These are phyloP conservation scores for Eucalyptus coolabah DNA, from an alignment of 345 rosid genomes.

Conservation along the genomic window DNA sequence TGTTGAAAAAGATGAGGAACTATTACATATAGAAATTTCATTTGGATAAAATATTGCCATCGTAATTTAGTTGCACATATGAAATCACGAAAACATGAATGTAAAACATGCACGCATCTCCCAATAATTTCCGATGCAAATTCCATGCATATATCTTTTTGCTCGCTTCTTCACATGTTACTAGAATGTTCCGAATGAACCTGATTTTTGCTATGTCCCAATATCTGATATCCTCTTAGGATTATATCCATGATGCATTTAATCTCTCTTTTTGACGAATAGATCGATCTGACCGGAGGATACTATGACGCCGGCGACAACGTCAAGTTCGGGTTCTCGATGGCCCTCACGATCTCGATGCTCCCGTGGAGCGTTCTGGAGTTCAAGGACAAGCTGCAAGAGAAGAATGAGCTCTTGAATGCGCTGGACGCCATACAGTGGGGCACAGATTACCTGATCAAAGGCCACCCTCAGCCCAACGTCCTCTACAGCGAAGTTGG, in stretches of 20 bases:
- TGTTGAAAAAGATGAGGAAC: background rate
- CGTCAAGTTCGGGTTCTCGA: conserved; percentile 61
- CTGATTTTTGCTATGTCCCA: background rate
- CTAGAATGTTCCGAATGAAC: background rate
- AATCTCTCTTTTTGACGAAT: background rate
- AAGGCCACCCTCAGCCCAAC: conserved; percentile 35
- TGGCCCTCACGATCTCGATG: conserved; percentile 58
- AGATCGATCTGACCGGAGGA: conserved; percentile 65
- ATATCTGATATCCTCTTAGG: background rate
- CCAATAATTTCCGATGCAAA: background rate
- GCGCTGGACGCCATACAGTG: conserved; percentile 35
- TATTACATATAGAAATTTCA: background rate
- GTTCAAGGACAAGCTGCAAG: conserved; percentile 19
- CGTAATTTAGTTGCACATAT: too few relatives aligned
- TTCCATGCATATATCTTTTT: background rate
- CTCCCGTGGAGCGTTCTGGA: conserved; percentile 58
- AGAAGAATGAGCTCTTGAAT: conserved; percentile 16
- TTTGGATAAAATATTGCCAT: background rate
- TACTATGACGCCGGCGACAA: conserved; percentile 69
- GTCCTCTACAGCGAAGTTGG: conserved; percentile 53
- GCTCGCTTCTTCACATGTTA: background rate
- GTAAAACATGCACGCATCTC: background rate
- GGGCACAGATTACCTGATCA: conserved; percentile 68
- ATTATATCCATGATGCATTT: background rate
- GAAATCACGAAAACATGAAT: too few relatives aligned